A percentile compares a stretch with the other conserved stretches of the same genome.
Conservation (phyloP, 2,329 filamentous ascomycete genomes). For the Shiraia sp. region DNA sequence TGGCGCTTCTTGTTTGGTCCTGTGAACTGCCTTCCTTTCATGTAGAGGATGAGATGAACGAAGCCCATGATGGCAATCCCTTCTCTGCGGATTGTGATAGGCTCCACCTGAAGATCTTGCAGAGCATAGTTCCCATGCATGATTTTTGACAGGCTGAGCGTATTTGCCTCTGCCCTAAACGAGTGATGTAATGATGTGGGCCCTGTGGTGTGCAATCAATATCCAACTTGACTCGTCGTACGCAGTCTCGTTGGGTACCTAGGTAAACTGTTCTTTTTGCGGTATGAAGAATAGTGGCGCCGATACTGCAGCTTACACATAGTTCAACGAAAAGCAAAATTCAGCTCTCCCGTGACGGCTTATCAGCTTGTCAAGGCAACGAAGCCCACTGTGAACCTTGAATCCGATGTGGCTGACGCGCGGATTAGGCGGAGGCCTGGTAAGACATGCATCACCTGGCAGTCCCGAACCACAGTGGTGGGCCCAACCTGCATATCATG, state of each 20-base stretch:
- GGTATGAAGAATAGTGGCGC: slow-evolving; percentile 21
- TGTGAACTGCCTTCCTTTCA: slow-evolving; percentile 21
- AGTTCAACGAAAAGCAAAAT: slow-evolving; percentile 10
- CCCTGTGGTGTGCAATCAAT: too few species aligned
- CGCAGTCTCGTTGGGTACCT: slow-evolving; percentile 22
- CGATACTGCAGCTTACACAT: slow-evolving; percentile 11
- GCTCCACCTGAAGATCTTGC: neutral
- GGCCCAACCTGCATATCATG: slow-evolving; percentile 22
- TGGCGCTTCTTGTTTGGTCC: slow-evolving; percentile 22
- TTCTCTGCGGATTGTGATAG: neutral
- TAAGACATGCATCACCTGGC: slow-evolving; percentile 37
- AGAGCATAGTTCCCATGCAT: neutral
- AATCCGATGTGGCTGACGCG: slow-evolving; percentile 24
- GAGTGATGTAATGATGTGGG: too few species aligned
- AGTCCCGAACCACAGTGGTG: slow-evolving; percentile 33
- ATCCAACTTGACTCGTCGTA: slow-evolving; percentile 6
- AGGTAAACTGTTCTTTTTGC: slow-evolving; percentile 24
- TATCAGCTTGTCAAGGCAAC: slow-evolving; percentile 4
- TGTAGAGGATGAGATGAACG: slow-evolving; percentile 8
- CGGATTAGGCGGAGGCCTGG: slow-evolving; percentile 15
- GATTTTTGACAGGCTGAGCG: too few species aligned
- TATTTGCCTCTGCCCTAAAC: too few species aligned
- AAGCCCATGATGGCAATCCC: slow-evolving; percentile 7
- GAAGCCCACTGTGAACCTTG: slow-evolving; percentile 20
- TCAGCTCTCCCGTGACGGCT: slow-evolving; percentile 17